Base-by-base conservation (phyloP, 768 basidiomycete species). In the Agaricus sinodeliciosus region DNA sequence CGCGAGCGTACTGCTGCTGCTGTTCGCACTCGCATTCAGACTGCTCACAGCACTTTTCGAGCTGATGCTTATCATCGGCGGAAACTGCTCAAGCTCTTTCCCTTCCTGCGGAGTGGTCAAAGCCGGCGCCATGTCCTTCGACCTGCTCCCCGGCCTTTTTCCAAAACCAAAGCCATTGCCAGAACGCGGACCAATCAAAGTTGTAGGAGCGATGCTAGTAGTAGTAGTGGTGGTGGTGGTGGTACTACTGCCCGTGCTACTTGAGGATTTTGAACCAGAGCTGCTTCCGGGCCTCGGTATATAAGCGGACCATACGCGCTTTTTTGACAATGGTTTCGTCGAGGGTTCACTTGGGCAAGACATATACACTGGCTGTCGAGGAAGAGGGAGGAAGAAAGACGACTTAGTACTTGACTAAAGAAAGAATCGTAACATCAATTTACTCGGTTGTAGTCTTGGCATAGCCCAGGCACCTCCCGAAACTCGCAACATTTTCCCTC, bases 261-360 rank as follows among this genome's bases (percentile, higher is more conserved):
- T 41, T 34, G 55, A 55, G 28, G 61, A 55, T 28, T 46, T 47
- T 18, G 53, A 46, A 43, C 65, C 62, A 15, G 59, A 53, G 43
- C 64, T 67, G 57, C 65, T 67, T 40, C 65, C 61, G 7, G 70
- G 65, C 37, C 70, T 58, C 12, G 72, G 64, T 16, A 71, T 65
- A 57, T 69, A 71, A 22, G 69, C 56, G 39, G 68, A 59, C 72
- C 74, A 75, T 43, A 60, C 62, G 42, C 71, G 67, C 58, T 60
- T 67, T 55, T 69, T 67, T 35, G 60, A 49, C 16, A 48, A 46
- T 15, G 55, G 37, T 19, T 26, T 31, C 42, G 27, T 9, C n/a
- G 13, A 19, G 37, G 13, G 16, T 27, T 25, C 58, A 31, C 11
- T 11, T 3, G 31, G 31, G 31, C 31, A 31, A 59, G 47, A 62